These are phyloP conservation scores for Candida incommunis DNA, from an alignment of 805 yeast species.

Conservation along the genomic window DNA sequence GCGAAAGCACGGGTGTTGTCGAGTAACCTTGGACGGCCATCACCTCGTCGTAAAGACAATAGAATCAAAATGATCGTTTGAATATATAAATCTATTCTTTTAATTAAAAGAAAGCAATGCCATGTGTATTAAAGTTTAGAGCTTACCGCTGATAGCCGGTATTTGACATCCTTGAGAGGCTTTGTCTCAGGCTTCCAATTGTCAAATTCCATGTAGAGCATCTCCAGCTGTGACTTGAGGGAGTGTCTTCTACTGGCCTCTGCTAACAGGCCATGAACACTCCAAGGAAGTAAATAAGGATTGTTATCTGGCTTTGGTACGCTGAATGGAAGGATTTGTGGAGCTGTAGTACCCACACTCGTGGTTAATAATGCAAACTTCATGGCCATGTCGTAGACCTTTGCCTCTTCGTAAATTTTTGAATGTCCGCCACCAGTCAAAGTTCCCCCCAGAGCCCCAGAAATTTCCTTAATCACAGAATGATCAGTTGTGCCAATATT, in stretches of 20 bases:
- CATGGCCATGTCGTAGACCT: slow-evolving; percentile 72
- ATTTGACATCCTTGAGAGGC: slow-evolving; percentile 69
- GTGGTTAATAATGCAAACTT: slow-evolving; percentile 64
- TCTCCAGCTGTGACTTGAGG: slow-evolving; percentile 41
- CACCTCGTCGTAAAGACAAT: not conserved
- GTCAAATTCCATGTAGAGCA: slow-evolving; percentile 58
- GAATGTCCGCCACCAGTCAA: slow-evolving; percentile 95
- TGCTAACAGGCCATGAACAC: slow-evolving; percentile 66
- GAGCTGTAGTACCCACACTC: slow-evolving; percentile 19
- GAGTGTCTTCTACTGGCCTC: slow-evolving; percentile 35
- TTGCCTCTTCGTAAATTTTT: slow-evolving; percentile 66
- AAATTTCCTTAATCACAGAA: slow-evolving; percentile 73
- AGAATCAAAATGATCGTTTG: slow-evolving; percentile 1
- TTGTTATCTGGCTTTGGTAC: slow-evolving; percentile 53
- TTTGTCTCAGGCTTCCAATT: slow-evolving; percentile 81
- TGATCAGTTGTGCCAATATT: slow-evolving; percentile 75
- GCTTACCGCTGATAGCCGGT: slow-evolving; percentile 47
- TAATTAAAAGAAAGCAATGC: not conserved
- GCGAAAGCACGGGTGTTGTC: not conserved
- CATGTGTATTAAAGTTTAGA: slow-evolving; percentile 13
- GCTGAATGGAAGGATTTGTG: slow-evolving; percentile 17
- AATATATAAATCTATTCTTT: not conserved
- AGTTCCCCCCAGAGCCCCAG: slow-evolving; percentile 72
- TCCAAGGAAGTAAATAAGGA: slow-evolving; percentile 87
- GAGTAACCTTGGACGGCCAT: not conserved